These are phyloP conservation scores for Penicillium riverlandense DNA, from an alignment of 495 filamentous ascomycete genomes.

Conservation along the genomic window DNA sequence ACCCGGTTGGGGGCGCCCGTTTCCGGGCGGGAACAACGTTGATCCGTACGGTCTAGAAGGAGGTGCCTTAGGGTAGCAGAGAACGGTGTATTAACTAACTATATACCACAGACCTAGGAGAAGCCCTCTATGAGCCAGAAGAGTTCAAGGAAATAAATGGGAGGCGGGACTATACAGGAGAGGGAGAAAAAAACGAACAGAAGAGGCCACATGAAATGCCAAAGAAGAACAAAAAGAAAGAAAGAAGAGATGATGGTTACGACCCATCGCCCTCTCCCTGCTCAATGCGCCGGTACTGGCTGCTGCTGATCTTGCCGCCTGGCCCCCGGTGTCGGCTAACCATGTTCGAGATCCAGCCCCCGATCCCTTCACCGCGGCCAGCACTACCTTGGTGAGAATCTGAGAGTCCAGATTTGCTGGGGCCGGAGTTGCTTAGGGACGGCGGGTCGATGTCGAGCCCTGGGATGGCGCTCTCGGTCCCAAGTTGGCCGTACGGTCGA, in stretches of 20 bases:
- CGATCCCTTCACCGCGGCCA: slow-evolving; percentile 45
- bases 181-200: too few species aligned
- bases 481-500: slow-evolving; percentile 40
- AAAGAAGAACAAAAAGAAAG: too few species aligned
- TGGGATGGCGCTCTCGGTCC: slow-evolving; percentile 57
- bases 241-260: too few species aligned
- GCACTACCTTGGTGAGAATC: slow-evolving; percentile 19
- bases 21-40: neutral
- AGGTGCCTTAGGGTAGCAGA: too few species aligned
- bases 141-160: too few species aligned
- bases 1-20: too few species aligned
- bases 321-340: slow-evolving; percentile 46
- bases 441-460: slow-evolving; percentile 69
- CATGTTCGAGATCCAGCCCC: slow-evolving; percentile 65
- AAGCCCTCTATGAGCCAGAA: too few species aligned
- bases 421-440: slow-evolving; percentile 33
- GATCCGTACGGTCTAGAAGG: too few species aligned
- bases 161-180: too few species aligned
- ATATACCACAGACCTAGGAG: too few species aligned
- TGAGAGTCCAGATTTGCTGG: slow-evolving; percentile 37
- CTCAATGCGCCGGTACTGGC: slow-evolving; percentile 44
- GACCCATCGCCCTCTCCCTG: neutral
- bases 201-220: too few species aligned
- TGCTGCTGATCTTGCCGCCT: slow-evolving; percentile 33
- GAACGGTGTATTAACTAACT: too few species aligned